Evolutionary conservation across 1,284 basidiomycete genomes (phyloP), one percentile per base, ranked within the genome.

Genomic region (Boletus subluridellus): DNA sequence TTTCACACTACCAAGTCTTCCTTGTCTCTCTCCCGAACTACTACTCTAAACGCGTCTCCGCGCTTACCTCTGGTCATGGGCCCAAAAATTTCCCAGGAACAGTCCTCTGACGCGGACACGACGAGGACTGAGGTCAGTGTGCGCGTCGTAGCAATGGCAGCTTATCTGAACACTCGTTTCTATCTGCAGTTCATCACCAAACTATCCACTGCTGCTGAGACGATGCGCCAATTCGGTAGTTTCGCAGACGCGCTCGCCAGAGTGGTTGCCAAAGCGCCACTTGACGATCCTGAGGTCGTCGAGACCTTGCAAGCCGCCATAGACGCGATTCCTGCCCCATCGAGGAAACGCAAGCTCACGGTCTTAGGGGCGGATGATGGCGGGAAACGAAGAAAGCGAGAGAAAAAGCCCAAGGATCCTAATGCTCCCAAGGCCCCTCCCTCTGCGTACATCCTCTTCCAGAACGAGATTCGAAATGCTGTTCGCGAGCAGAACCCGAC

Each of bases 391-490:
- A 69, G 63, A 71, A 76, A 65, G 65, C 67, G 69, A 59, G 76
- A 72, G 69, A 89, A 85, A 69, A 88, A 87, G 66, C 74, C 76
- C 57, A 94, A 87, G 73, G 95, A 99, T 72, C 94, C 94, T 38
- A 90, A 94, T 73, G 94, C 94, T 58, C 96, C 96, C 45, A 98
- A 97, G 76, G 87, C 94, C 17, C 94, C 96, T 30, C 84, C 95
- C 24, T 94, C 93, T 21, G 95, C 95, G 21, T 99, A 98, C 79
- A 86, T 99, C 71, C 80, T 97, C 66, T 99, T 91, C 82, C 96
- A 98, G 76, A 98, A 98, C 73, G 89, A 92, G 46, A 82, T 95
- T 60, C 88, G 95, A 68, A 84, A 86, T 62, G 77, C 83, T 63
- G 79, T 92, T 67, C 87, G 87, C 77, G 77, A 78, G 49, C 76